Base-by-base conservation (phyloP, 352 stramenopile genomes). In the Saprolegnia diclina region DNA sequence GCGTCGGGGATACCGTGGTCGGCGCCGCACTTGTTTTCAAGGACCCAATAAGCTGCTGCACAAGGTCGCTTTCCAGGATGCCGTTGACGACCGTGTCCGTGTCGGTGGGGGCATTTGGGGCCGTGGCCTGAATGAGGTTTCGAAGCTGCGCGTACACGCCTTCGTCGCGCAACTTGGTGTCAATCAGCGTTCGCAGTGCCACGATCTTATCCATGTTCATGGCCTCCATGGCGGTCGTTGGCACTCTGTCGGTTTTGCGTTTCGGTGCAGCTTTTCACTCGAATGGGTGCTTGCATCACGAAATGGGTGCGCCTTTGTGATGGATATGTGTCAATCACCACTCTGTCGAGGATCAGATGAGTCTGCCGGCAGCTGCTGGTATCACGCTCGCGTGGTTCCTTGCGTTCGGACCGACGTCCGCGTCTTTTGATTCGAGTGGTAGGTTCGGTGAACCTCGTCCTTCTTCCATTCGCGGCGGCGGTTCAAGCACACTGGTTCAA, bases 141-240 rank as follows among this genome's bases (percentile, higher is more conserved):
- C 80, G 79, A 56, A 93, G 87, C 61, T 91, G 83, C 11, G 85
- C 67, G 62, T 93, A 93, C n/a, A 93, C 76, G 35, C 81, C 79
- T 61, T 90, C 73, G n/a, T 90, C 81, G 26, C 76, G 82, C 0
- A 93, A 72, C 55, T 91, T 93, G 21, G 80, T 76, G 57, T 93
- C 81, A 45, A 91, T 93, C 13, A 74, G 76, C 50, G 78, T 78
- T 32, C 85, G 81, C 59, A 91, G 76, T 5, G 76, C 73, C 1
- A 76, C 76, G 48, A 90, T 73, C 24, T 81, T 78, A 46, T 80
- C 77, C 9, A 35, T 46, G 5, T 35, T 45, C 24, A 21, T 40
- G 55, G 26, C 55, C 14, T 48, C 42, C 42, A 48, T 48, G 29
- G 29, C 29, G 29, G 2, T 2, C 29, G 29, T 35, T 35, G 29